Evolutionary conservation across 1,139 yeast genomes (phyloP).

Genomic region (Debaryomyces robertsiae): DNA sequence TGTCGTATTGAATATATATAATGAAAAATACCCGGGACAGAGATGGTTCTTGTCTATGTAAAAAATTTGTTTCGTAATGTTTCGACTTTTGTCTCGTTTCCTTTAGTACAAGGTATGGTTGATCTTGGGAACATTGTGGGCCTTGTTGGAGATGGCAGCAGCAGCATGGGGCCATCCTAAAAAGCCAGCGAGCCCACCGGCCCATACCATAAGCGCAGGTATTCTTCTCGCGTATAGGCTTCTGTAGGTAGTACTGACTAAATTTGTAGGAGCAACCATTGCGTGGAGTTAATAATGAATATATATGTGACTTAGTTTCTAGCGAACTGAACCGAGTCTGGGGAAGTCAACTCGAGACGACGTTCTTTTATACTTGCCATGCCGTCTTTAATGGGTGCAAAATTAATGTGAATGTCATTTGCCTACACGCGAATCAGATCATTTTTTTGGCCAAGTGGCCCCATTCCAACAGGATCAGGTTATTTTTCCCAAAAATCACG

Average conservation of each 20-base stretch:
- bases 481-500: background rate
- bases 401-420: slow-evolving; percentile 1
- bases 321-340: no score
- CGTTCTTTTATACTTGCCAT: background rate
- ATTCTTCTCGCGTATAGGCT: slow-evolving; percentile 33
- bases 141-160: slow-evolving; percentile 27
- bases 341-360: no score
- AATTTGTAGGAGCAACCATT: slow-evolving; percentile 1
- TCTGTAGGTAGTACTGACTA: slow-evolving; percentile 22
- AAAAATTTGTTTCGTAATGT: no score
- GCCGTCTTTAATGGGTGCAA: slow-evolving; percentile 4
- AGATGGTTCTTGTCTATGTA: background rate
- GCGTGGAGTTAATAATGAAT: background rate
- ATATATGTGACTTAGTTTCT: no score
- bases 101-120: slow-evolving; percentile 17
- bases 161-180: slow-evolving; percentile 44
- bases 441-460: background rate
- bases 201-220: slow-evolving; percentile 39
- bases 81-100: no score
- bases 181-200: slow-evolving; percentile 30
- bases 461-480: background rate
- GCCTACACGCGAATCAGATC: slow-evolving; percentile 2
- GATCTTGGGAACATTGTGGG: slow-evolving; percentile 31
- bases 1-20: no score
- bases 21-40: no score